Base-by-base conservation (phyloP, 2,329 filamentous ascomycete species). In the Phyllosticta citrichinensis region DNA sequence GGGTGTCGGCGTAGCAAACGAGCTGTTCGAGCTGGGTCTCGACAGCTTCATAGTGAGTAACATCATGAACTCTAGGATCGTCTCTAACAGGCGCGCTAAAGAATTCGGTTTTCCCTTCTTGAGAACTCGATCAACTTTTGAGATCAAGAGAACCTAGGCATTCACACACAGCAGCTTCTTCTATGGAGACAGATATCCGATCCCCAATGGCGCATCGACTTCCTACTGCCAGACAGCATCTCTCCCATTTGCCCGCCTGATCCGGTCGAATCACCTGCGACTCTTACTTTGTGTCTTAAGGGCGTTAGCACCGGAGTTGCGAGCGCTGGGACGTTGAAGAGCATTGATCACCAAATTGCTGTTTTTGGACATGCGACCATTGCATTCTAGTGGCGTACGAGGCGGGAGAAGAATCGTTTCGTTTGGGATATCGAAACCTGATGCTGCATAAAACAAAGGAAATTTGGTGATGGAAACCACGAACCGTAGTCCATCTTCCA, bases 11-110 rank as follows among this genome's bases (percentile, higher is more conserved):
- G 83, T 87, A 47, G 81, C 83, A 62, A 87, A 86, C 66, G 83
- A 87, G 71, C 73, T 87, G 60, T 87, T 87, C 66, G 84, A 87
- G 68, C 75, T 80, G 60, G 84, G 82, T 6, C 73, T 95, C 61
- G 89, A 94, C 66, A 86, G 89, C 65, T 94, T 94, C 56, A 62
- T 62, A 22, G 60, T 62, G 25, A 58, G 60, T 55, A 22, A 19
- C 27, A 17, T 14, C 20, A 19, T 17, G 24, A 12, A 53, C 20
- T 53, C 52, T 3, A n/a, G 40, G n/a, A n/a, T n/a, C 17, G 17
- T 47, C 40, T 47, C 40, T 47, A 47, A 47, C 40, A 47, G 40
- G 40, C 17, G 14, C 25, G 27, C 53, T 24, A 47, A 19, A 61
- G 59, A 55, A 57, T 25, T 51, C 53, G 40, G 59, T 61, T 11